Base-by-base conservation (phyloP, 2,329 filamentous ascomycete genomes). In the Ascomycota sp. region DNA sequence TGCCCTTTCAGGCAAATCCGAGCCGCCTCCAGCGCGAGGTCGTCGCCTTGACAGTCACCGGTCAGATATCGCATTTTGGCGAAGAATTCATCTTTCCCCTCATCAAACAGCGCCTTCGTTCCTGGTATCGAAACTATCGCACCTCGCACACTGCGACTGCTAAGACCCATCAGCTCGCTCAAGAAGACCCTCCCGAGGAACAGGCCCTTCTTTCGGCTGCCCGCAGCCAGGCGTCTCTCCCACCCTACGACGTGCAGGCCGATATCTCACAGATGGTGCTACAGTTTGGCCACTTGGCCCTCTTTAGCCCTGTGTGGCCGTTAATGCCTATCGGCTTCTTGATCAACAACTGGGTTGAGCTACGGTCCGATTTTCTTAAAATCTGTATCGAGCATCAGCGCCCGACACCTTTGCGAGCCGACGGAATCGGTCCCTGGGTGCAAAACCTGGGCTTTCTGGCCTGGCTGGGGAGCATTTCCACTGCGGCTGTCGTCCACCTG, bases 261-360 rank as follows among this genome's bases (percentile, higher is more conserved):
- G 77, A 83, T 44, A 68, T 81, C 30, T 63, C 76, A 8, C 77
- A 82, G 51, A 76, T 80, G 59, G 70, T 73, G 25, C 61, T 79
- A 2, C 72, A 76, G 45, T 82, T 80, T 41, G 77, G 77, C 6
- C 80, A 82, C 46, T 61, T 83, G 0, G 66, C 72, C 0, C 57
- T 82, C 5, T 83, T 82, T 50, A 75, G 71, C 1, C 72, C 77
- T 0, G 72, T 80, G 25, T 83, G 77, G 77, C 76, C 78, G 0
- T 57, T 82, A 1, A 76, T 78, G 0, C 68, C 72, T 0, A 57
- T 80, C 16, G 76, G 73, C 0, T 83, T 82, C 49, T 56, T 82
- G 10, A 53, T 79, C 47, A 82, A 82, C 52, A 76, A 82, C 54
- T 79, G 76, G 74, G 57, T 83, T 36, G 77, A 83, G 50, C 61